phyloP scores from a whole-genome alignment of 2,329 filamentous ascomycete genomes.

The Penicillium hesseltinei region DNA sequence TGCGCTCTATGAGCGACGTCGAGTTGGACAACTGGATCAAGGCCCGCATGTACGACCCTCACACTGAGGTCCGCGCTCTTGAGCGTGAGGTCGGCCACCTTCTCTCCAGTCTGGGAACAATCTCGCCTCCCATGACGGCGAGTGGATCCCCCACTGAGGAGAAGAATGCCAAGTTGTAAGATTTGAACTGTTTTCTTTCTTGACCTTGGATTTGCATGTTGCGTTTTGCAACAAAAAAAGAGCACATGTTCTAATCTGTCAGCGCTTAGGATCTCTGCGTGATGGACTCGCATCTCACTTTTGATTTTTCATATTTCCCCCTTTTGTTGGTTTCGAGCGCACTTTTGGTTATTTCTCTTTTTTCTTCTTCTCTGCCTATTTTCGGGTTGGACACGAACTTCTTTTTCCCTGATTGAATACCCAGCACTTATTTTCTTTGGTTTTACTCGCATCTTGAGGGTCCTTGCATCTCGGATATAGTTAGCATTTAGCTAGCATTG shows the following conservation, averaged over 20 bases:
- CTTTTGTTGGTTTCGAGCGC: conserved; percentile 19
- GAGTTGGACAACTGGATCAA: conserved; percentile 50
- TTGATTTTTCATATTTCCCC: not conserved
- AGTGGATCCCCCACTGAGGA: conserved; percentile 33
- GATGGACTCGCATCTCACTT: conserved; percentile 12
- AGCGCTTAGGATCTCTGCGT: conserved; percentile 17
- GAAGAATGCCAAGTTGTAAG: conserved; percentile 38
- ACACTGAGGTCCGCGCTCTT: conserved; percentile 46
- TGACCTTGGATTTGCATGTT: not conserved
- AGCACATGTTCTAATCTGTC: conserved; percentile 15
- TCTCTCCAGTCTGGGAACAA: conserved; percentile 36
- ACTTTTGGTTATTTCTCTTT: conserved; percentile 1
- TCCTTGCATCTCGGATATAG: conserved; percentile 11
- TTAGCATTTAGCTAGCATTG: not conserved
- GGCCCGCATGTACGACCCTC: conserved; percentile 50
- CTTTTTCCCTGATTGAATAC: conserved; percentile 8
- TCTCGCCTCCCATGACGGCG: conserved; percentile 17
- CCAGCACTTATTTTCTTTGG: conserved; percentile 2
- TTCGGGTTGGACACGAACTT: conserved; percentile 5
- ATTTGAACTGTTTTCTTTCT: conserved; percentile 8
- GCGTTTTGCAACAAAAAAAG: not conserved
- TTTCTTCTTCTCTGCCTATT: conserved; percentile 1
- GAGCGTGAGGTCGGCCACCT: conserved; percentile 48
- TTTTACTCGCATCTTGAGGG: conserved; percentile 1
- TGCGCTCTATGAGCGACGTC: conserved; percentile 44